Conservation (phyloP, 495 filamentous ascomycete species). For the Annulohypoxylon moriforme region DNA sequence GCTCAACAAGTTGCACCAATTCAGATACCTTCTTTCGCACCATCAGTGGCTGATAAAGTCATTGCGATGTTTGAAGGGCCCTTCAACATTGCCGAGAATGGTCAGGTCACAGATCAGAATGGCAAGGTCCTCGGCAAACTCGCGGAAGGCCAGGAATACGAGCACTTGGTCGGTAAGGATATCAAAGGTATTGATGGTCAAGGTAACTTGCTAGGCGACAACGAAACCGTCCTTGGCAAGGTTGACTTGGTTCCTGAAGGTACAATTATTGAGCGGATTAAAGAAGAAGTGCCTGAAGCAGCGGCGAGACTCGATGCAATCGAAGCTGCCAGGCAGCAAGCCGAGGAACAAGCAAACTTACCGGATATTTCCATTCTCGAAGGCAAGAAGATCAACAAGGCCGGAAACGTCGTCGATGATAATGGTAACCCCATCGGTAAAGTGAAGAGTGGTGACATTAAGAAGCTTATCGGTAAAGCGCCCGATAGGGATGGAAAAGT, state of each 20-base stretch:
- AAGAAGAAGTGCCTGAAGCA: slow-evolving; percentile 66
- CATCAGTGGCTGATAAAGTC: slow-evolving; percentile 41
- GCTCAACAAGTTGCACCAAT: slow-evolving; percentile 64
- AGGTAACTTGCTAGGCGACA: slow-evolving; percentile 76
- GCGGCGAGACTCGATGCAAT: slow-evolving; percentile 48
- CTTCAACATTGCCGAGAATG: slow-evolving; percentile 65
- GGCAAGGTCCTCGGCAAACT: slow-evolving; percentile 75
- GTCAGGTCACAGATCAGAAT: slow-evolving; percentile 74
- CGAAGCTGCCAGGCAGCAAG: slow-evolving; percentile 69
- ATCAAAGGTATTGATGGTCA: slow-evolving; percentile 77
- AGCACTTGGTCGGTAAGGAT: slow-evolving; percentile 73
- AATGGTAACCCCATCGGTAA: slow-evolving; percentile 77
- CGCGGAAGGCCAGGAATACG: slow-evolving; percentile 71
- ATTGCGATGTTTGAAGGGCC: slow-evolving; percentile 46
- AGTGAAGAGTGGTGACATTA: slow-evolving; percentile 73
- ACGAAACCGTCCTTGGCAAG: slow-evolving; percentile 74
- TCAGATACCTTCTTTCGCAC: slow-evolving; percentile 38
- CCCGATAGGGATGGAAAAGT: slow-evolving; percentile 78
- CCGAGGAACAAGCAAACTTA: slow-evolving; percentile 56
- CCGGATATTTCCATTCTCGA: slow-evolving; percentile 73
- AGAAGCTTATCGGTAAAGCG: slow-evolving; percentile 74
- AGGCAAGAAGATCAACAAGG: slow-evolving; percentile 79
- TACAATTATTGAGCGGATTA: slow-evolving; percentile 39
- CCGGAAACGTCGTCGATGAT: slow-evolving; percentile 76
- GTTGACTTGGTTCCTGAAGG: slow-evolving; percentile 64